Conservation (phyloP, 495 filamentous ascomycete genomes). For the Aspergillus saccharolyticus region DNA sequence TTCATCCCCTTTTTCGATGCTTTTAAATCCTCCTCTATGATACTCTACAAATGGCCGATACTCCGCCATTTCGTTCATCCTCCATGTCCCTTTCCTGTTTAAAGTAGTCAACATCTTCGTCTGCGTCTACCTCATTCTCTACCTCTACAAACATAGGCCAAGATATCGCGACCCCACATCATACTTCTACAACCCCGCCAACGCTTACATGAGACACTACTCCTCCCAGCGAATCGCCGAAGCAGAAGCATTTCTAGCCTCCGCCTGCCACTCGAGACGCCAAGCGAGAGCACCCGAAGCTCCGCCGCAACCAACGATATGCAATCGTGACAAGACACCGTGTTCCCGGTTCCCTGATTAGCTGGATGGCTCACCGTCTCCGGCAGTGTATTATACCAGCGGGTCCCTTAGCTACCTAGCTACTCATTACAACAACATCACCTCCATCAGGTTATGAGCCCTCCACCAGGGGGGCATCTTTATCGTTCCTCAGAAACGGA, state of each 20-base stretch:
- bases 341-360: no score
- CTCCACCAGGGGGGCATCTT: no score
- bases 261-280: slow-evolving; percentile 5
- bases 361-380: no score
- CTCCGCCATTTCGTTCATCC: not conserved
- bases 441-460: no score
- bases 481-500: no score
- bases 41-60: not conserved
- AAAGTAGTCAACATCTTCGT: not conserved
- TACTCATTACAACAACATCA: no score
- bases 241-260: slow-evolving; percentile 27
- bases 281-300: not conserved
- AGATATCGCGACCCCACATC: slow-evolving; percentile 37
- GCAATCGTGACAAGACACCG: slow-evolving; percentile 16
- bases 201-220: slow-evolving; percentile 30
- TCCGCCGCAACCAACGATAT: slow-evolving; percentile 8
- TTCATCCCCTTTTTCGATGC: no score
- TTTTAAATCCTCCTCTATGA: no score
- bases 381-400: no score
- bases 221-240: slow-evolving; percentile 26
- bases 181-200: slow-evolving; percentile 31
- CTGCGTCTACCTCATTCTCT: slow-evolving; percentile 17
- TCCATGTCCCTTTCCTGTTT: not conserved
- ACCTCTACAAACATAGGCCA: slow-evolving; percentile 18
- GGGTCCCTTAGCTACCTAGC: no score